These are phyloP conservation scores for Artemisia argyi DNA, from an alignment of 129 eudicot genomes.

Conservation along the genomic window DNA sequence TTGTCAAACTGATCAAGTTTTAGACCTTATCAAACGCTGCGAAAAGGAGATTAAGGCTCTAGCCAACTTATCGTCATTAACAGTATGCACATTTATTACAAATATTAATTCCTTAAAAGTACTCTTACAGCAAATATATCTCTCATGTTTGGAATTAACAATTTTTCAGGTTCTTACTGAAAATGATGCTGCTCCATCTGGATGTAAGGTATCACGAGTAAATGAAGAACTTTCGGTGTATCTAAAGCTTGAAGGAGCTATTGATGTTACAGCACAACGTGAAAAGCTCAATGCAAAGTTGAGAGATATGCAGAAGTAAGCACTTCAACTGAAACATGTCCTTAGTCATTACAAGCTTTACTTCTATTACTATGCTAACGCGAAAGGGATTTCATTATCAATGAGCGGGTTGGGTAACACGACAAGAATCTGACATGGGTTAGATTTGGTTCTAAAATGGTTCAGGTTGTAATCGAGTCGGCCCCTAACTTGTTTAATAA, in stretches of 20 bases:
- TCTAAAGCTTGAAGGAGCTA: constrained; percentile 58
- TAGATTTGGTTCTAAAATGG: not conserved
- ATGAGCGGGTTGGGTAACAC: too few species aligned
- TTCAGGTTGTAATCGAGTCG: too few species aligned
- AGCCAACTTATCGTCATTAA: constrained; percentile 65
- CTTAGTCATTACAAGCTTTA: constrained; percentile 3
- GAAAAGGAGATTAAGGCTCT: constrained; percentile 67
- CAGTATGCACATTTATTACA: constrained; percentile 34
- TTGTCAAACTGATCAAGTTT: constrained; percentile 49
- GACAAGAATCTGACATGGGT: not conserved
- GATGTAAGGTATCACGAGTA: constrained; percentile 67
- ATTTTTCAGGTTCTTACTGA: constrained; percentile 60
- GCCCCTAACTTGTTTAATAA: too few species aligned
- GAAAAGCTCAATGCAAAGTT: constrained; percentile 67
- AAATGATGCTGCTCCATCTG: constrained; percentile 60
- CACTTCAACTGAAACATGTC: not conserved
- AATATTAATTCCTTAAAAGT: not conserved
- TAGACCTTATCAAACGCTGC: constrained; percentile 46
- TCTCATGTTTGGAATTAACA: constrained; percentile 6
- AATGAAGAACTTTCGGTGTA: constrained; percentile 79
- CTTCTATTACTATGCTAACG: too few species aligned
- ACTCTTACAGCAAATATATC: not conserved
- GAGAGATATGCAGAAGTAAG: constrained; percentile 71
- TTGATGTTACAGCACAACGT: constrained; percentile 68
- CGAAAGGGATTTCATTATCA: too few species aligned